Conservation (phyloP, 1,284 basidiomycete genomes). For the Cryptococcus sp. region DNA sequence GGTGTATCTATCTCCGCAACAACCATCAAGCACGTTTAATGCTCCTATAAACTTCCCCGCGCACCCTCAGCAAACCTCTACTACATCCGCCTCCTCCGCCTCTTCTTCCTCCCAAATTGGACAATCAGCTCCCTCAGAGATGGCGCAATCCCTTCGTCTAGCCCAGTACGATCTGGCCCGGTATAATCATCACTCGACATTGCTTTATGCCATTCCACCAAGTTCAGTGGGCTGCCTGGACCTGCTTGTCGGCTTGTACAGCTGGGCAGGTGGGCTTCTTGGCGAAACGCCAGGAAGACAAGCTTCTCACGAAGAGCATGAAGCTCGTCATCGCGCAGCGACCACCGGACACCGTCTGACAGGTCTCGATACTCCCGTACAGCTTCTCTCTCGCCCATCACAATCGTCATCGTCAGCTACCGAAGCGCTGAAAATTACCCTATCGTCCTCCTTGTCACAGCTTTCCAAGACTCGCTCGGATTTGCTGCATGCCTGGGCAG, state of each 20-base stretch:
- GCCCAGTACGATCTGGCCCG: slow-evolving; percentile 49
- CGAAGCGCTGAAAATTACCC: slow-evolving; percentile 28
- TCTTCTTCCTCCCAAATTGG: slow-evolving; percentile 1
- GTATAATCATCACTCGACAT: slow-evolving; percentile 50
- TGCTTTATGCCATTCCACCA: slow-evolving; percentile 51
- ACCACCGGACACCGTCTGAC: background rate
- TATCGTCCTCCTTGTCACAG: slow-evolving; percentile 37
- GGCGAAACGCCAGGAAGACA: slow-evolving; percentile 24
- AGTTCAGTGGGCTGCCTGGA: slow-evolving; percentile 49
- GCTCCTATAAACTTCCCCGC: slow-evolving; percentile 7
- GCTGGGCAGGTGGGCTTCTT: slow-evolving; percentile 45
- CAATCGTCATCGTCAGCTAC: slow-evolving; percentile 1
- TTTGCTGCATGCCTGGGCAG: slow-evolving; percentile 42
- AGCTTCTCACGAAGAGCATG: slow-evolving; percentile 1
- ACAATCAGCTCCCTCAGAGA: slow-evolving; percentile 25
- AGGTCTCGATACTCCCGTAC: slow-evolving; percentile 21
- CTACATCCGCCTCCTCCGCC: slow-evolving; percentile 7
- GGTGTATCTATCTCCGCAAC: slow-evolving; percentile 49
- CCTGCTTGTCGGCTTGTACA: slow-evolving; percentile 46
- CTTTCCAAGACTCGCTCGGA: slow-evolving; percentile 34
- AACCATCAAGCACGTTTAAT: slow-evolving; percentile 4
- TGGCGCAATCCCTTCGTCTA: slow-evolving; percentile 41
- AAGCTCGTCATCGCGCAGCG: background rate
- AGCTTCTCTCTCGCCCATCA: slow-evolving; percentile 11
- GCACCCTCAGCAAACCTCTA: slow-evolving; percentile 6